Evolutionary conservation across 2,329 filamentous ascomycete species (phyloP).

Genomic region (Penicillium sp.): DNA sequence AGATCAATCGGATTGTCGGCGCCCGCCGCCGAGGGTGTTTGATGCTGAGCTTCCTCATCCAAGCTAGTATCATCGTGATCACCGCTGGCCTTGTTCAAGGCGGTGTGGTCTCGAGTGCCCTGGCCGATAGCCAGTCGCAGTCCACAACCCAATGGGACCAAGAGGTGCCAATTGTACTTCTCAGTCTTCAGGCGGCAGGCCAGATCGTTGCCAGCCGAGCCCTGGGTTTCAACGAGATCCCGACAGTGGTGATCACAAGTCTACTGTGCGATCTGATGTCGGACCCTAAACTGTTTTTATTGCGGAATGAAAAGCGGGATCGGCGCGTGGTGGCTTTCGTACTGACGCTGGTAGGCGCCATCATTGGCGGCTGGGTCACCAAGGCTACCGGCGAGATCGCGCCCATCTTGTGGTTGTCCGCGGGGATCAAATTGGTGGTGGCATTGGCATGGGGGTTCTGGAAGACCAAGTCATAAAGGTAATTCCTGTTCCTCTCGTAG

Average conservation of each 20-base stretch:
- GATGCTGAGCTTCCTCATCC: slow-evolving; percentile 30
- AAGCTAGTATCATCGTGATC: slow-evolving; percentile 28
- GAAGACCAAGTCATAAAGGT: slow-evolving; percentile 3
- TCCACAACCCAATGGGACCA: slow-evolving; percentile 21
- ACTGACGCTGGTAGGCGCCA: slow-evolving; percentile 27
- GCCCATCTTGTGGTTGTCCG: slow-evolving; percentile 25
- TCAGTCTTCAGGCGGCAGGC: slow-evolving; percentile 32
- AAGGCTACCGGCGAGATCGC: slow-evolving; percentile 25
- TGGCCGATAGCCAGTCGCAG: slow-evolving; percentile 2
- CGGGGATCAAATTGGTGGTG: slow-evolving; percentile 25
- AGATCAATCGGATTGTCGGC: slow-evolving; percentile 30
- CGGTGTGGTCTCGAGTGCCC: slow-evolving; percentile 22
- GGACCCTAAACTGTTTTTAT: slow-evolving; percentile 27
- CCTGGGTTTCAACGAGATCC: slow-evolving; percentile 30
- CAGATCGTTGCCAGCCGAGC: slow-evolving; percentile 32
- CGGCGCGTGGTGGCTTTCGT: slow-evolving; percentile 28
- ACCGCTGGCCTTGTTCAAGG: slow-evolving; percentile 28
- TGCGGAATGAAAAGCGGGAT: slow-evolving; percentile 30
- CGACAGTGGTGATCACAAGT: slow-evolving; percentile 34
- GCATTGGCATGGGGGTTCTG: slow-evolving; percentile 23
- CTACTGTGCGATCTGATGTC: slow-evolving; percentile 33
- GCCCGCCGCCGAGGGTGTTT: slow-evolving; percentile 23
- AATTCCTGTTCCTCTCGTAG: too few species aligned
- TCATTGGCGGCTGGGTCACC: slow-evolving; percentile 30
- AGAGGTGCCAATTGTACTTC: slow-evolving; percentile 26